Evolutionary conservation across 495 filamentous ascomycete genomes (phyloP).

Genomic region (Xylaria palmicola): DNA sequence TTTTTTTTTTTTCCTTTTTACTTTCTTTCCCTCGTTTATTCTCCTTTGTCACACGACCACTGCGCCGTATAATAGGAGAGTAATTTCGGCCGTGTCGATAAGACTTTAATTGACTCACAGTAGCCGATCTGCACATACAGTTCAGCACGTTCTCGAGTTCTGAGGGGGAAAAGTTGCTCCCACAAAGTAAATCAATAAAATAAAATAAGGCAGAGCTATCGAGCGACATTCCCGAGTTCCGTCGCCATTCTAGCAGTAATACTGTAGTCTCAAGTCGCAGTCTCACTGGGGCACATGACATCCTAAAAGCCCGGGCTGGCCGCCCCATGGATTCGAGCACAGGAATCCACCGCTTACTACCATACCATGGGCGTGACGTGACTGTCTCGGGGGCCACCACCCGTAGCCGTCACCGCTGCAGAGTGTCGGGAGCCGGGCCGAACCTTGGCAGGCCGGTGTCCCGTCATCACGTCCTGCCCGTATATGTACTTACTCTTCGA

Average conservation of each 20-base stretch:
- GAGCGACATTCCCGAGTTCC: slow-evolving; percentile 38
- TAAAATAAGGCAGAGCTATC: slow-evolving; percentile 45
- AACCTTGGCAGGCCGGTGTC: too few relatives aligned
- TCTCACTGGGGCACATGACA: too few relatives aligned
- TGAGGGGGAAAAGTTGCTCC: slow-evolving; percentile 48
- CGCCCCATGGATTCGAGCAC: too few relatives aligned
- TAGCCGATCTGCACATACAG: too few relatives aligned
- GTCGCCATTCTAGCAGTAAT: slow-evolving; percentile 27
- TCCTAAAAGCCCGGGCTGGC: slow-evolving; percentile 32
- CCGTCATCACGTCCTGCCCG: too few relatives aligned
- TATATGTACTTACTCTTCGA: too few relatives aligned
- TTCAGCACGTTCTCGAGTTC: slow-evolving; percentile 43
- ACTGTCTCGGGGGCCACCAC: slow-evolving; percentile 45
- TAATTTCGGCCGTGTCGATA: not conserved
- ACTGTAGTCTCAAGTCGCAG: too few relatives aligned
- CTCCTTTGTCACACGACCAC: not conserved
- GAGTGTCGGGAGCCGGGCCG: slow-evolving; percentile 42
- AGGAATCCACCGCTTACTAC: too few relatives aligned
- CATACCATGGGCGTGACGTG: slow-evolving; percentile 47
- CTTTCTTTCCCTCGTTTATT: slow-evolving; percentile 7
- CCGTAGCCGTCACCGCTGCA: slow-evolving; percentile 40
- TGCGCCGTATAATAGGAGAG: not conserved
- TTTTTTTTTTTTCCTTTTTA: slow-evolving; percentile 14
- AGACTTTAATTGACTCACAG: not conserved
- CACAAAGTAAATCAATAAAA: too few relatives aligned